phyloP scores from a whole-genome alignment of 2,329 filamentous ascomycete genomes.

The Trichoderma atrobrunneum region DNA sequence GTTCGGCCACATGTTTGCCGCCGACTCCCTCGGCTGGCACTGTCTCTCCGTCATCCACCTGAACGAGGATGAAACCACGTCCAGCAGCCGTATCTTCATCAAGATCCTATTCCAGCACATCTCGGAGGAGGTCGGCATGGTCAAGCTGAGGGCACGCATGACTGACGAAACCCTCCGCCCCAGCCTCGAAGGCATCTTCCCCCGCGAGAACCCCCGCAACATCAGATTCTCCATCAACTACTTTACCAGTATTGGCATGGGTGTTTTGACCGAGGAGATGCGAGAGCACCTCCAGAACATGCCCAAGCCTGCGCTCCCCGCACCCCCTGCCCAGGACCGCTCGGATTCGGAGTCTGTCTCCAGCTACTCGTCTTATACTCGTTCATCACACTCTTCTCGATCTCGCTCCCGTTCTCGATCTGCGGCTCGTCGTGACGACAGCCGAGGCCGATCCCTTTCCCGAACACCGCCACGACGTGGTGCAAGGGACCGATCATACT shows the following conservation, averaged over 20 bases:
- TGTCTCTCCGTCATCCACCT: constrained; percentile 79
- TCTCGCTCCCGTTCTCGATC: constrained; percentile 29
- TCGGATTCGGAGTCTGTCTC: constrained; percentile 71
- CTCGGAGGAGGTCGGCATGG: constrained; percentile 79
- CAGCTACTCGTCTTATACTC: constrained; percentile 73
- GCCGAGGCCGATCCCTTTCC: constrained; percentile 30
- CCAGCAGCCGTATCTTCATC: constrained; percentile 95
- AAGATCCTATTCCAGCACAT: constrained; percentile 97
- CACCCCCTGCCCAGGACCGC: constrained; percentile 56
- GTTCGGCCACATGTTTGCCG: constrained; percentile 86
- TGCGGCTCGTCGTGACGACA: constrained; percentile 21
- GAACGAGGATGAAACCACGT: constrained; percentile 96
- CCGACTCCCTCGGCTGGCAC: constrained; percentile 90
- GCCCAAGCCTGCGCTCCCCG: constrained; percentile 76
- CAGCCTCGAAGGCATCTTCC: constrained; percentile 83
- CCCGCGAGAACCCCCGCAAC: constrained; percentile 82
- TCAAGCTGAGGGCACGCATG: constrained; percentile 72
- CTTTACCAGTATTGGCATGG: constrained; percentile 98
- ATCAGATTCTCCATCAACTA: constrained; percentile 98
- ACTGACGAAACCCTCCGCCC: constrained; percentile 75
- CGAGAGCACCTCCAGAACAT: constrained; percentile 85
- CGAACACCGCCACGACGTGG: constrained; percentile 28
- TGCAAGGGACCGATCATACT: constrained; percentile 39
- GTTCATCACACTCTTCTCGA: constrained; percentile 49
- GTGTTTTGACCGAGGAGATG: constrained; percentile 90